Conservation (phyloP, 345 rosid genomes). For the Jatropha curcas region DNA sequence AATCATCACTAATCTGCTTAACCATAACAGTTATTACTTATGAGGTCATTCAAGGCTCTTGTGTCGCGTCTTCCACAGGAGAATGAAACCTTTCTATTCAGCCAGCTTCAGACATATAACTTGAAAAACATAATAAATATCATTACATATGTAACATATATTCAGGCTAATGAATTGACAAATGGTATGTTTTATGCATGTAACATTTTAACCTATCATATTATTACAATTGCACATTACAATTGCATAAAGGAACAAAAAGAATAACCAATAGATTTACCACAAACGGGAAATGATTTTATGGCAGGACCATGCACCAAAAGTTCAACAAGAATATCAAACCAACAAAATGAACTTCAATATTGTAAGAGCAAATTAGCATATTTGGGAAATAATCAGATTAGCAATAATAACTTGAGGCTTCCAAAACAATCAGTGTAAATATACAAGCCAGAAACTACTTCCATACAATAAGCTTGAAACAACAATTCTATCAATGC, state of each 20-base stretch:
- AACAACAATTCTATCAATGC: neutral
- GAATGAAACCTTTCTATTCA: neutral
- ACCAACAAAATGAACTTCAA: neutral
- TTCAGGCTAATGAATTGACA: constrained; percentile 1
- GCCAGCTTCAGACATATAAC: neutral
- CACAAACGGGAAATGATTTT: neutral
- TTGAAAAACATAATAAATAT: neutral
- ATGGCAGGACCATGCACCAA: neutral
- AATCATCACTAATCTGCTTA: neutral
- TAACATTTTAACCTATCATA: neutral
- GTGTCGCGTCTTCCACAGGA: too few relatives aligned
- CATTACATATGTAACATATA: too few relatives aligned
- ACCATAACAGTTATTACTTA: neutral
- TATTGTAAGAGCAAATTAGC: neutral
- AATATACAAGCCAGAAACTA: neutral
- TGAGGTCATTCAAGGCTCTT: neutral
- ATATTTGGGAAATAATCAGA: neutral
- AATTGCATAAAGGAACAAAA: neutral
- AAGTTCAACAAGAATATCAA: neutral
- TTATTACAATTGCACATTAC: too few relatives aligned
- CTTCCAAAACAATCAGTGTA: neutral
- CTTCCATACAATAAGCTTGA: neutral
- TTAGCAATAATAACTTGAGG: neutral
- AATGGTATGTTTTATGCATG: neutral
- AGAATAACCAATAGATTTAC: neutral